Conservation (phyloP, 169 alveolate genomes). For the Eimeria tenella region DNA sequence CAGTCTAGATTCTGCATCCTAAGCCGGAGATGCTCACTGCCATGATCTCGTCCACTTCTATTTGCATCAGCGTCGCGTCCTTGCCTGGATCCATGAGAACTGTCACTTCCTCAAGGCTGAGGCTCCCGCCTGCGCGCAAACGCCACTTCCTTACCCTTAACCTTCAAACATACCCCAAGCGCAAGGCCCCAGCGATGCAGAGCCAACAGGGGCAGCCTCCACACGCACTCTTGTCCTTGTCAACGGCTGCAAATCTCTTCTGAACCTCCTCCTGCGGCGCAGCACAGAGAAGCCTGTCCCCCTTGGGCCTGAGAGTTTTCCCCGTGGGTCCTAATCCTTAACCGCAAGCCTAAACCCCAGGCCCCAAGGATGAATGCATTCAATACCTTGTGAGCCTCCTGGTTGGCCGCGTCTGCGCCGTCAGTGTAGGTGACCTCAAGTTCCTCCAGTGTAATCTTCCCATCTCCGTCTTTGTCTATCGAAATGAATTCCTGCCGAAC, state of each 20-base stretch:
- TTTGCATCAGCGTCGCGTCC: conserved; percentile 53
- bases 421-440: conserved; percentile 64
- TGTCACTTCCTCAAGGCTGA: conserved; percentile 23
- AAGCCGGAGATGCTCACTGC: conserved; percentile 31
- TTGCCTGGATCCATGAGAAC: conserved; percentile 70
- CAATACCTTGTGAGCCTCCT: conserved; percentile 65
- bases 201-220: neutral
- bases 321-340: neutral
- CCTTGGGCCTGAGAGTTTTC: too few relatives aligned
- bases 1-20: neutral
- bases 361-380: neutral
- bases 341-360: neutral
- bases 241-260: conserved; percentile 62
- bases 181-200: neutral
- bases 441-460: conserved; percentile 41
- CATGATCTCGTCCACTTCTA: conserved; percentile 70
- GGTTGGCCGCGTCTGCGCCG: conserved; percentile 65
- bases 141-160: neutral
- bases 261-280: conserved; percentile 47
- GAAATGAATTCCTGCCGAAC: conserved; percentile 60
- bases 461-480: conserved; percentile 68
- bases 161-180: neutral
- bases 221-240: conserved; percentile 34
- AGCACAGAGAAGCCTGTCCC: neutral
- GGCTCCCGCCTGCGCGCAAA: conserved; percentile 32